These are phyloP conservation scores for Arachnopeziza araneosa DNA, from an alignment of 2,329 filamentous ascomycete genomes.

Conservation along the genomic window DNA sequence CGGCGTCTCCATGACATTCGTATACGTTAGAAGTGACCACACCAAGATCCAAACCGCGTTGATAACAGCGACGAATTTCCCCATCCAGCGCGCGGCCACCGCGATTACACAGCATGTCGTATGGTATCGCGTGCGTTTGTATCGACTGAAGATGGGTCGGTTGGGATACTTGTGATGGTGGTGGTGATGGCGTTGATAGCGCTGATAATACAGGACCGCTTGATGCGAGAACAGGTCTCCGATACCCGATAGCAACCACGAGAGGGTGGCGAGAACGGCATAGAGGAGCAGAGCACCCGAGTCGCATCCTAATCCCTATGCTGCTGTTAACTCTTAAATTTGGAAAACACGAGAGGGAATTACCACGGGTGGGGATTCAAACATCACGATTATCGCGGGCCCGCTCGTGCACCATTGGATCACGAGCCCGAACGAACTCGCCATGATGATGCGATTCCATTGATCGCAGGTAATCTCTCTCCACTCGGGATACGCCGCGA, in stretches of 20 bases:
- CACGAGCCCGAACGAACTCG: neutral
- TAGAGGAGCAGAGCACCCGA: neutral
- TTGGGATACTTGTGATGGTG: neutral
- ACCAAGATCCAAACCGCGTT: neutral
- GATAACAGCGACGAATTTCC: neutral
- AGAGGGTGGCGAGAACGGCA: neutral
- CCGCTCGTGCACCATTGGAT: neutral
- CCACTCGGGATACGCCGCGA: neutral
- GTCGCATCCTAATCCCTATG: neutral
- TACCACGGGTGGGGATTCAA: neutral
- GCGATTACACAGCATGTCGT: neutral
- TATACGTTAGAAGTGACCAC: neutral
- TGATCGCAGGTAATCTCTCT: neutral
- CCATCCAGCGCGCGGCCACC: neutral
- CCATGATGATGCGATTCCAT: neutral
- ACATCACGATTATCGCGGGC: neutral
- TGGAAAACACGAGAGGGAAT: neutral
- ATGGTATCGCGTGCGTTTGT: neutral
- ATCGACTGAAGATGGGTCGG: neutral
- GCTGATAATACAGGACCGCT: neutral
- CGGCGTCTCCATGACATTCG: neutral
- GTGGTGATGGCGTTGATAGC: neutral
- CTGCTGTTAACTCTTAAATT: neutral
- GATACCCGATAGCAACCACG: neutral
- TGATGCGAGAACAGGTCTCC: neutral